Percentiles rank a stretch among this genome's conserved stretches.
phyloP scores from a whole-genome alignment of 352 stramenopile species.

The Globisporangium acanthophoron region DNA sequence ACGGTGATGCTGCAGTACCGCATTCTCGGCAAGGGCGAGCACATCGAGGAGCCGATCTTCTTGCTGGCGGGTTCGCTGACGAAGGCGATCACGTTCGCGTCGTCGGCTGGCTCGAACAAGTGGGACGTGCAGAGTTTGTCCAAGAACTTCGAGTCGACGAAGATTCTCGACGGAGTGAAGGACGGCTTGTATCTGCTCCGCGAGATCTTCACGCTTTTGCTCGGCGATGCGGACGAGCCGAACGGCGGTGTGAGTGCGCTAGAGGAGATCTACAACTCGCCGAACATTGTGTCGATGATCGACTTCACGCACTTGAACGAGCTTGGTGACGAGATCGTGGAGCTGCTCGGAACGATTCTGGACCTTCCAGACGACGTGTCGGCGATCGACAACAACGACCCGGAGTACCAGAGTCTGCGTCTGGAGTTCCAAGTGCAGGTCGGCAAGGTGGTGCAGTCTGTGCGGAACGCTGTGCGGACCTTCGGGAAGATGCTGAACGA shows the following conservation, averaged over 20 bases:
- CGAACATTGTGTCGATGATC: constrained; percentile 49
- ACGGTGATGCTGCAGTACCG: constrained; percentile 83
- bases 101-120: constrained; percentile 40
- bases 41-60: constrained; percentile 78
- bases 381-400: constrained; percentile 32
- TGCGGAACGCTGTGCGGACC: constrained; percentile 37
- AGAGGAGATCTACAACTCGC: constrained; percentile 53
- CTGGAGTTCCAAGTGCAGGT: constrained; percentile 72
- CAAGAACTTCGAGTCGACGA: constrained; percentile 56
- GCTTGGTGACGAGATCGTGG: constrained; percentile 62
- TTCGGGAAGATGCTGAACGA: constrained; percentile 62
- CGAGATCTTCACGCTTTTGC: constrained; percentile 65
- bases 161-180: constrained; percentile 52
- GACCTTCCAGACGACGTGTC: constrained; percentile 76
- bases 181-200: constrained; percentile 53
- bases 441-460: constrained; percentile 46
- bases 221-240: constrained; percentile 44
- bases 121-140: constrained; percentile 43
- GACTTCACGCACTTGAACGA: constrained; percentile 55
- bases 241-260: constrained; percentile 47
- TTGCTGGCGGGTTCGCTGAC: constrained; percentile 65
- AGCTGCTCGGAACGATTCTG: constrained; percentile 67
- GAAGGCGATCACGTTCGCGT: constrained; percentile 57
- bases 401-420: constrained; percentile 33
- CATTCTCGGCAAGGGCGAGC: constrained; percentile 61